Percentiles rank a stretch among this genome's conserved stretches.
These are phyloP conservation scores for Xylariaceae sp. DNA, from an alignment of 2,329 filamentous ascomycete genomes.

Conservation along the genomic window DNA sequence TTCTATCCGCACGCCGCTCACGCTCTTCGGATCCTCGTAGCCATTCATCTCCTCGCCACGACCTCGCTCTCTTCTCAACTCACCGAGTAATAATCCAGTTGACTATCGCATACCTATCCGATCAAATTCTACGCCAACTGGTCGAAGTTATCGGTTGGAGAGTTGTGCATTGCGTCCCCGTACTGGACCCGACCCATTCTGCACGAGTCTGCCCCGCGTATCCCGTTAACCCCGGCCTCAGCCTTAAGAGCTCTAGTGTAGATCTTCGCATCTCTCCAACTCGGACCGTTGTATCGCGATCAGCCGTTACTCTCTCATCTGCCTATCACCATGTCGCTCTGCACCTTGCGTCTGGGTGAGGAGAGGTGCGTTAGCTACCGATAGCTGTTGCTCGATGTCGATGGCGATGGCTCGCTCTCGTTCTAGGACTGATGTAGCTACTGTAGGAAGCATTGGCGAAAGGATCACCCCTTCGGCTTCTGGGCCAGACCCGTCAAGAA, in stretches of 20 bases:
- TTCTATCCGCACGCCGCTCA: background rate
- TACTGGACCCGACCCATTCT: background rate
- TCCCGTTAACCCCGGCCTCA: constrained; percentile 3
- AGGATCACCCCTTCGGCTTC: constrained; percentile 96
- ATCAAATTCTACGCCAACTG: too few species aligned
- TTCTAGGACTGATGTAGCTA: constrained; percentile 12
- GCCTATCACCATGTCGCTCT: constrained; percentile 67
- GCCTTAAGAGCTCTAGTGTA: constrained; percentile 7
- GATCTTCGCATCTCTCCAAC: background rate
- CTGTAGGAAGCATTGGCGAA: constrained; percentile 86
- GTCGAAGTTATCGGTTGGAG: background rate
- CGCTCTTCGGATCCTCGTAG: background rate
- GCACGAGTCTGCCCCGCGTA: background rate
- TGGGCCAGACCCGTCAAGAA: constrained; percentile 84
- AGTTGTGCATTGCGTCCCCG: background rate
- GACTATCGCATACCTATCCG: too few species aligned
- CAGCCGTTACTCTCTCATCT: background rate
- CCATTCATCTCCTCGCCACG: background rate
- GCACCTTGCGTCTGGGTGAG: constrained; percentile 80
- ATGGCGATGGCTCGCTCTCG: background rate
- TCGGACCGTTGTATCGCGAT: background rate
- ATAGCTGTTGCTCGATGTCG: background rate
- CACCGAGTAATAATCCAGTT: too few species aligned
- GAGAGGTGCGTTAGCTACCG: constrained; percentile 59
- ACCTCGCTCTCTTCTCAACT: background rate